Percentiles rank a stretch among this genome's conserved stretches.
phyloP scores from a whole-genome alignment of 148 eudicot species.

The Fallopia convolvulus region DNA sequence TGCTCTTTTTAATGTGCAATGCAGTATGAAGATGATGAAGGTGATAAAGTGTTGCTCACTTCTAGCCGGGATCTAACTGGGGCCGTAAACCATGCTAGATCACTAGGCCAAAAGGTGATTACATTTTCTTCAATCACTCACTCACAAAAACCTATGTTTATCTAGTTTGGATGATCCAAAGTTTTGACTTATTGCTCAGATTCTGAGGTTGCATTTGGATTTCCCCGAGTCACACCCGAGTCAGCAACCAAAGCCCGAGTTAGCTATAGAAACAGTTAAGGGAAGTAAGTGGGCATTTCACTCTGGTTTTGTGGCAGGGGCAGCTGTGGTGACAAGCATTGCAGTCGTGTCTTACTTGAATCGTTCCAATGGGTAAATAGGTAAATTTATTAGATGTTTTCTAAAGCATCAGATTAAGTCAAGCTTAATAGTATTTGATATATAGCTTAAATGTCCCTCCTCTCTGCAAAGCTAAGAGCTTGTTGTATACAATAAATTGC shows the following conservation, averaged over 20 bases:
- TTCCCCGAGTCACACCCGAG: slow-evolving; percentile 28
- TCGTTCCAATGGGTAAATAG: slow-evolving; percentile 24
- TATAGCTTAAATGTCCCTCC: not conserved
- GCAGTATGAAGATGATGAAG: slow-evolving; percentile 96
- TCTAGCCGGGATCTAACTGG: slow-evolving; percentile 70
- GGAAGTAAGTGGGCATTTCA: slow-evolving; percentile 32
- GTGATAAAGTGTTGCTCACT: slow-evolving; percentile 79
- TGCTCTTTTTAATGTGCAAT: slow-evolving; percentile 5
- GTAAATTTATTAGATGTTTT: not conserved
- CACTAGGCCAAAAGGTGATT: slow-evolving; percentile 73
- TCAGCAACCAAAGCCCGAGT: slow-evolving; percentile 20
- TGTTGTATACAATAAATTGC: slow-evolving; percentile 1
- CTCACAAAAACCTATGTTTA: not conserved
- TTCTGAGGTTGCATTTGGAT: slow-evolving; percentile 74
- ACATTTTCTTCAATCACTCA: not conserved
- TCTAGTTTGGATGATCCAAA: not conserved
- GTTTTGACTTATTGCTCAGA: slow-evolving; percentile 30
- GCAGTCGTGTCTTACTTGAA: slow-evolving; percentile 54
- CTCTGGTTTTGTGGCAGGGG: slow-evolving; percentile 61
- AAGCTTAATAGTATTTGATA: not conserved
- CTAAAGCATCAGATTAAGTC: not conserved
- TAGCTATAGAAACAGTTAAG: slow-evolving; percentile 17
- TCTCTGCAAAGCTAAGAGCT: not conserved
- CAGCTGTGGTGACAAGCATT: slow-evolving; percentile 48
- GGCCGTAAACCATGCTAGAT: slow-evolving; percentile 79